These are phyloP conservation scores for Amphirosellinia nigrospora DNA, from an alignment of 495 filamentous ascomycete species.

Conservation along the genomic window DNA sequence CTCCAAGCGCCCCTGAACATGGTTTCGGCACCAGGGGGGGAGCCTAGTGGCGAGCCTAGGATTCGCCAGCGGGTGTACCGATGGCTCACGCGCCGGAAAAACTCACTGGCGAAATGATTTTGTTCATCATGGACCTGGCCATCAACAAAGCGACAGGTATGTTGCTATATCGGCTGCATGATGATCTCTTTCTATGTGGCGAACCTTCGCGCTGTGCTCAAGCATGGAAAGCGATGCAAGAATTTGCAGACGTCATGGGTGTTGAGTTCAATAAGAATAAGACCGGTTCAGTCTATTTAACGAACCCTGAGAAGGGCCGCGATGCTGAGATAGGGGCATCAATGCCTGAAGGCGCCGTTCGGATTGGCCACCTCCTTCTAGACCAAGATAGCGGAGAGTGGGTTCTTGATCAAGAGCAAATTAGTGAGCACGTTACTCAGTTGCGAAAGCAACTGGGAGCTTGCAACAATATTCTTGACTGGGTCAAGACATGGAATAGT, in stretches of 20 bases:
- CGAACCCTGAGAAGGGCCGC: constrained; percentile 24
- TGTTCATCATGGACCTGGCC: constrained; percentile 71
- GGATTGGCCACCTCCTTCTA: constrained; percentile 67
- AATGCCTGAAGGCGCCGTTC: constrained; percentile 64
- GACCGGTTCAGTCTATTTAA: constrained; percentile 63
- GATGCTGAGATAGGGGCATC: constrained; percentile 31
- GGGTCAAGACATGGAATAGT: constrained; percentile 70
- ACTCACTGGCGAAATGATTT: constrained; percentile 64
- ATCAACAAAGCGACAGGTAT: constrained; percentile 65
- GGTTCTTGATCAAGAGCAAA: constrained; percentile 65
- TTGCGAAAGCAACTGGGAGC: constrained; percentile 62
- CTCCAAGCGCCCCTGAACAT: constrained; percentile 67
- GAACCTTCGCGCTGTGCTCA: constrained; percentile 57
- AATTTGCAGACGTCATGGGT: constrained; percentile 62
- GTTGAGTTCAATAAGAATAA: constrained; percentile 66
- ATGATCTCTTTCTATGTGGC: constrained; percentile 76
- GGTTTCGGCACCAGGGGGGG: constrained; percentile 53
- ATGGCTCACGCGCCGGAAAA: constrained; percentile 66
- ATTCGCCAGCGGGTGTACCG: constrained; percentile 64
- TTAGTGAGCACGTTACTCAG: constrained; percentile 67
- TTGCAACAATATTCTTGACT: constrained; percentile 63
- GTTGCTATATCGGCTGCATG: constrained; percentile 68
- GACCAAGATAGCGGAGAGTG: constrained; percentile 60
- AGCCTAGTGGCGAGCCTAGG: constrained; percentile 41
- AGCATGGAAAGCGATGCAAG: constrained; percentile 65